Evolutionary conservation across 2,329 filamentous ascomycete species (phyloP), one percentile per base, ranked within the genome.

Genomic region (Beauveria varroae): DNA sequence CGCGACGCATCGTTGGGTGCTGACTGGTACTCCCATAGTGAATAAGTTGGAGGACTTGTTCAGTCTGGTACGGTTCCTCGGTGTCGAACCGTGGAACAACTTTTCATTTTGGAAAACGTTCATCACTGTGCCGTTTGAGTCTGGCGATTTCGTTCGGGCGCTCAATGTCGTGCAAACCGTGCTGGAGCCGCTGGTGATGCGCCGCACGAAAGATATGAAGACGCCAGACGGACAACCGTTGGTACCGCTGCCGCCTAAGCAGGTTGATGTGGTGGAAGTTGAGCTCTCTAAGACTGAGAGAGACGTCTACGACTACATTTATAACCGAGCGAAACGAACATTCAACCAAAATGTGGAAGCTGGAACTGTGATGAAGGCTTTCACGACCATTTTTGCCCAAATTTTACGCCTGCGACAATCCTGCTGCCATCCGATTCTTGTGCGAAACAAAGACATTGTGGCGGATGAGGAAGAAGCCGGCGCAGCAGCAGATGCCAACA

Each of bases 101-200:
- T 99, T 99, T 73, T 96, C 93, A 0, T 99, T 96, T 76, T 99
- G 95, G 95, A 93, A 93, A 71, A 98, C 95, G 0, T 99, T 99
- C 72, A 98, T 99, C 70, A 99, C 95, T 0, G 88, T 96, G 1
- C 95, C 95, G 0, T 99, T 99, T 65, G 95, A 99, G 73, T 93
- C 91, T 0, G 95, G 95, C 66, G 90, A 99, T 65, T 97, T 96
- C 70, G 86, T 97, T 67, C 87, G 93, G 5, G 95, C 95, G 0
- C 80, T 99, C 8, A 95, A 98, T 70, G 95, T 99, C 2, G 95
- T 99, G 1, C 95, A 99, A 72, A 99, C 93, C 0, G 93, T 99
- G 0, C 77, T 99, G 5, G 95, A 99, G 71, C 95, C 95, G 8
- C 78, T 99, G n/a, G 95, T 99, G 9, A 86, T 99, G 73, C 85